Evolutionary conservation across 1,284 basidiomycete genomes (phyloP), one percentile per base, ranked within the genome.

Genomic region (Crocinoboletus sp.): DNA sequence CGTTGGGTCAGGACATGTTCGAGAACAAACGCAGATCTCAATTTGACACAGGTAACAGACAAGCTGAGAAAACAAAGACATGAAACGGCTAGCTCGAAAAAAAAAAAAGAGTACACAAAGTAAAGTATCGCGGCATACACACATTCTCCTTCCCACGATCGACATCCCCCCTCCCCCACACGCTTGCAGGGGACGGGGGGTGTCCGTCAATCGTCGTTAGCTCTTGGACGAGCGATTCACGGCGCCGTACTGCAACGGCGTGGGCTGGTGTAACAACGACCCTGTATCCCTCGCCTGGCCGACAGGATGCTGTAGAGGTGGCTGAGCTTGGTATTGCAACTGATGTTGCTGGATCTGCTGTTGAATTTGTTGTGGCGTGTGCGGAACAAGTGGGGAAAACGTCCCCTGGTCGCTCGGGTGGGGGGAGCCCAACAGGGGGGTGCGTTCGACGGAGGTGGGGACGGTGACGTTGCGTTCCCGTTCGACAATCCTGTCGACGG

Each of bases 401-500:
- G 53, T 41, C 13, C 30, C 7, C 4, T 50, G 39, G 2, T 48
- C 51, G 11, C 31, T 38, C 5, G 48, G 27, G 8, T 49, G 23
- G 1, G 38, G 50, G 2, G 58, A n/a, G 3, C 48, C 10, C 6
- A 61, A 36, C 3, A 49, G 20, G 0, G 60, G 23, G 3, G 43
- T 59, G 1, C 37, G 41, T 16, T 64, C 56, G 12, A 19, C 15
- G 0, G 63, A 57, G 4, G 40, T n/a, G 11, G 24, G n/a, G 1
- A 37, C 46, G 6, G 50, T 23, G 1, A 53, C 5, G n/a, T 25
- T 58, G 16, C 68, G 68, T 46, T 71, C 69, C 17, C 70, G 66
- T 48, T 72, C 70, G 30, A 72, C 71, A 38, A 72, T 72, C 11
- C 70, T 71, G 24, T 16, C 8, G n/a, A 33, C 17, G 7, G 20